Percentiles rank a stretch among this genome's conserved stretches.
Conservation (phyloP, 345 rosid species). For the Camelina laxa region DNA sequence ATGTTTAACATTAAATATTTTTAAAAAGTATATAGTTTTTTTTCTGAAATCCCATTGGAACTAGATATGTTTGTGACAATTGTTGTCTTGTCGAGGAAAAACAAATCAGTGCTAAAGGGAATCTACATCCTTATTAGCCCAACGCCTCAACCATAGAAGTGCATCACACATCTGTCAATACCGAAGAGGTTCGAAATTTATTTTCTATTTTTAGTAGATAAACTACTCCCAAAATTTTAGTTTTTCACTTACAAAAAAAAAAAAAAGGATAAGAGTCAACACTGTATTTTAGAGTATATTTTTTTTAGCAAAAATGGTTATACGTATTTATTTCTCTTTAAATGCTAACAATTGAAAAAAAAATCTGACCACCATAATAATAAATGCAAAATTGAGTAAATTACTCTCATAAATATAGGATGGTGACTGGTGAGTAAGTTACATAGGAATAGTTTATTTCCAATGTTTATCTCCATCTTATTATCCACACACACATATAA, state of each 20-base stretch:
- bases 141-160: neutral
- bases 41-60: neutral
- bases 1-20: too few species aligned
- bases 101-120: neutral
- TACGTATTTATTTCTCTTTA: neutral
- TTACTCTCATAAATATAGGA: slow-evolving; percentile 7
- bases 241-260: neutral
- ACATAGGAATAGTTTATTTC: neutral
- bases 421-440: neutral
- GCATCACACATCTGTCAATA: neutral
- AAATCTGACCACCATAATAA: slow-evolving; percentile 7
- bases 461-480: neutral
- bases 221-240: neutral
- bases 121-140: neutral
- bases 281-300: neutral
- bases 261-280: neutral
- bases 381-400: slow-evolving; percentile 13
- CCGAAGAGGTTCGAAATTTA: neutral
- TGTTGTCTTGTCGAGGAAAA: neutral
- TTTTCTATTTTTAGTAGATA: neutral
- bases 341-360: slow-evolving; percentile 22
- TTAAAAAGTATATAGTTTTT: too few species aligned
- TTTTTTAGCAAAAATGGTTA: neutral
- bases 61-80: neutral
- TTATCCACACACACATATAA: neutral